Evolutionary conservation across 257 asterid species (phyloP), one percentile per base, ranked within the genome.

Genomic region (Jacaranda copaia): DNA sequence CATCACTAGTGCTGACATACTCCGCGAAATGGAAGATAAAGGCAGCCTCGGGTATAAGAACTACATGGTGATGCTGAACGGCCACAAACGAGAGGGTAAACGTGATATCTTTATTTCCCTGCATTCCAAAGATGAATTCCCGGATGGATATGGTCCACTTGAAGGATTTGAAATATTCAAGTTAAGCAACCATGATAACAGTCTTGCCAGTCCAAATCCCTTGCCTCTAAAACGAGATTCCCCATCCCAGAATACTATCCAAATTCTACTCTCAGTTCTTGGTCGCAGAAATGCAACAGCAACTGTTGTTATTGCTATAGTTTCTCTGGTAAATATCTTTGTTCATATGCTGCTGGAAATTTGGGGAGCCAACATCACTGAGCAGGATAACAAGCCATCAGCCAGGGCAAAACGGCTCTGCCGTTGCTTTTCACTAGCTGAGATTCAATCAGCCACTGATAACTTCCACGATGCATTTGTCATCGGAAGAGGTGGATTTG

Each of bases 121-220:
- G 76, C 82, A 75, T 52, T 85, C 84, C 35, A 77, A 70, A 20
- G 75, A 70, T 48, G 76, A 19, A 4, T 55, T 74, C 56, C 38
- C 66, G 5, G 70, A 70, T 18, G 81, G 77, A 49, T 75, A 77
- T 45, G 84, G 80, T n/a, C 87, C 89, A 8, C 81, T 90, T 49
- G 88, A 87, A 79, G 96, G 96, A 70, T 68, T 90, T 71, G 96
- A 88, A 74, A 83, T 90, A 20, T 90, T 88, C 85, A 90, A 90
- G 86, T 75, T 90, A 60, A 85, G 91, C 84, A 90, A 90, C 72
- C 89, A 18, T 78, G 86, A 25, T 25, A 25, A 25, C 32, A 25
- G 32, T 25, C 32, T 25, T 25, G 32, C 32, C 32, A 25, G 32
- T 74, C 79, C 79, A 25, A 86, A 79, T 42, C 84, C 88, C 15